Base-by-base conservation (phyloP, 192 early-diverging fungal genomes). In the Phlyctochytrium arcticum region DNA sequence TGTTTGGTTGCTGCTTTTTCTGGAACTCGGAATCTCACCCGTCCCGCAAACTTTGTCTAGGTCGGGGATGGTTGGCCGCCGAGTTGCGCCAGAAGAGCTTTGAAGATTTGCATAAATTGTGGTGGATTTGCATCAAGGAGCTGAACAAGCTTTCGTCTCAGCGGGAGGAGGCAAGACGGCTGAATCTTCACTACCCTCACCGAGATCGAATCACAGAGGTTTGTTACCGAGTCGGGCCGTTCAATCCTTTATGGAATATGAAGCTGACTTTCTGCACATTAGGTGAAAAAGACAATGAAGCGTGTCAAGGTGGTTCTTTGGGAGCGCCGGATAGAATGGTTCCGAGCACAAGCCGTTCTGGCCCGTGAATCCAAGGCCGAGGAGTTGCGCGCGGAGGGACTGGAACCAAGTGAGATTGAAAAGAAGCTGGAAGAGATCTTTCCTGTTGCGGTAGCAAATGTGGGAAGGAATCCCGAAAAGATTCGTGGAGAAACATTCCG, bases 21-120 rank as follows among this genome's bases (percentile, higher is more conserved):
- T 21, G 8, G 51, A 21, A 30, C 7, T 7, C 6, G n/a, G 35
- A 23, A 6, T 46, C 27, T 48, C 15, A 24, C 29, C 12, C 42
- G 17, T 4, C 31, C n/a, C n/a, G n/a, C n/a, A n/a, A n/a, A n/a
- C 35, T 33, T 47, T 53, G 49, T 15, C 15, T 36, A 90, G 89
- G 96, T 30, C 86, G 94, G 12, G 83, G 90, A 48, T 98, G 96
- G 96, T 76, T 77, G 56, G 89, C 89, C 9, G 82, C 83, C 32
- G 96, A 97, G 76, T 82, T 98, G 58, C 83, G 96, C 19, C 69
- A 78, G 60, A 98, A 98, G 82, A 90, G 87, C 48, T 98, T 95
- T 80, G 92, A 98, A 37, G 96, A 98, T 73, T 79, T 98, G 61
- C 96, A 96, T 75, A 90, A 88, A 75, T 78, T 98, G 63, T 98